Evolutionary conservation across 2,329 filamentous ascomycete genomes (phyloP), one percentile per base, ranked within the genome.

Genomic region (Fusarium denticulatum): DNA sequence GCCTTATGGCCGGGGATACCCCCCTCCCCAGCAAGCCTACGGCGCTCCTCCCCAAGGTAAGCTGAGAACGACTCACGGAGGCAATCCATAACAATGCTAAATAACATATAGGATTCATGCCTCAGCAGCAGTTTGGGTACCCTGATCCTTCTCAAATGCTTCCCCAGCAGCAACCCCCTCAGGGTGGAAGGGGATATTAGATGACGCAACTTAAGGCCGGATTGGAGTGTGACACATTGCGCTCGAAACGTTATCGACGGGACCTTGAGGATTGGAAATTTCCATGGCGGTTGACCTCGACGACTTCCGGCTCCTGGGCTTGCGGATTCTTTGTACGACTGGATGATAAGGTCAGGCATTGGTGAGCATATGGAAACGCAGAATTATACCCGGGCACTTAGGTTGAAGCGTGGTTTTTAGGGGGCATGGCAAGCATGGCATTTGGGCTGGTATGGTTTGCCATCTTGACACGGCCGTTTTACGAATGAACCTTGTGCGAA

Each of bases 111-210:
- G 84, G 82, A 56, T 86, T 81, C 67, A 80, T 75, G 55, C 78
- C 77, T 13, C 81, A 83, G 20, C 74, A 76, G 49, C 74, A 76
- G 45, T 88, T 88, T 69, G 85, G 83, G 57, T 89, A 89, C 74
- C 79, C 82, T 26, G 85, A 88, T 69, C 86, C 81, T 53, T 82
- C 82, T 49, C 82, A 82, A 73, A 83, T 79, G 52, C 80, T 74
- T 36, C 84, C 79, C 63, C 82, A 76, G 52, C 80, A 75, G 58
- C 76, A 82, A 71, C 83, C 81, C 52, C 82, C 80, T 55, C 84
- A 83, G 73, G 83, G 81, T 40, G 81, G 81, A 58, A 73, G 84
- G 57, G 84, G 85, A 67, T 87, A 86, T 76, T 86, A 84, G 66
- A 47, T 56, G 56, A 15, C 20, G 24, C n/a, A 45, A 55, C 60